A percentile compares a stretch with the other conserved stretches of the same genome.
These are phyloP conservation scores for Termitomyces sp. DNA, from an alignment of 768 basidiomycete genomes.

Conservation along the genomic window DNA sequence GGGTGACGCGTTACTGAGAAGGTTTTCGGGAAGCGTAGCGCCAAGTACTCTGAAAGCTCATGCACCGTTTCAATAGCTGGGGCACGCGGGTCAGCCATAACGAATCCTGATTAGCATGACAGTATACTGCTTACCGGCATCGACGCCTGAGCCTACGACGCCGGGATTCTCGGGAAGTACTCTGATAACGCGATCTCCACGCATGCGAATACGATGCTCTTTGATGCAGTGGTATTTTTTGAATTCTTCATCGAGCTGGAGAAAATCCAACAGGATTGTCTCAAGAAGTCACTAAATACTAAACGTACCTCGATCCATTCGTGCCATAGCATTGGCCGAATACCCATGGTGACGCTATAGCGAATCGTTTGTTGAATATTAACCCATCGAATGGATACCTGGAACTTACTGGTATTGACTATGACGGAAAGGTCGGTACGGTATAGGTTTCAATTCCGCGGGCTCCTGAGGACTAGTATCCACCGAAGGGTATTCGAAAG, in stretches of 20 bases:
- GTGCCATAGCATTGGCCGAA: conserved; percentile 51
- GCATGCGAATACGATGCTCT: conserved; percentile 46
- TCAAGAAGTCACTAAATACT: background rate
- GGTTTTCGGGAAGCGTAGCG: conserved; percentile 52
- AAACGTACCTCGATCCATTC: conserved; percentile 66
- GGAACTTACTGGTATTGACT: conserved; percentile 55
- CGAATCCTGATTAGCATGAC: background rate
- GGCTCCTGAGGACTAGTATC: conserved; percentile 34
- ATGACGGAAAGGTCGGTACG: conserved; percentile 62
- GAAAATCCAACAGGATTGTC: background rate
- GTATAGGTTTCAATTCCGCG: conserved; percentile 45
- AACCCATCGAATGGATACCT: background rate
- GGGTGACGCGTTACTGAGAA: conserved; percentile 47
- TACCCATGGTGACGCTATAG: conserved; percentile 19
- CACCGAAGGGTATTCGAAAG: conserved; percentile 48
- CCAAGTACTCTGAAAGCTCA: conserved; percentile 64
- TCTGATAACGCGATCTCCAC: conserved; percentile 41
- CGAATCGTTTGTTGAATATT: background rate
- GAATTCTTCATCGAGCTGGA: conserved; percentile 57
- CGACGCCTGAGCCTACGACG: conserved; percentile 29
- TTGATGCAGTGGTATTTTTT: conserved; percentile 51
- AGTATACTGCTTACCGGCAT: conserved; percentile 28
- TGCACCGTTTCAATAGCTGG: conserved; percentile 63
- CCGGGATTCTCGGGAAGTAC: conserved; percentile 45
- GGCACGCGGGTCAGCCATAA: background rate